These are phyloP conservation scores for Bryoglossum gracile DNA, from an alignment of 495 filamentous ascomycete species.

Conservation along the genomic window DNA sequence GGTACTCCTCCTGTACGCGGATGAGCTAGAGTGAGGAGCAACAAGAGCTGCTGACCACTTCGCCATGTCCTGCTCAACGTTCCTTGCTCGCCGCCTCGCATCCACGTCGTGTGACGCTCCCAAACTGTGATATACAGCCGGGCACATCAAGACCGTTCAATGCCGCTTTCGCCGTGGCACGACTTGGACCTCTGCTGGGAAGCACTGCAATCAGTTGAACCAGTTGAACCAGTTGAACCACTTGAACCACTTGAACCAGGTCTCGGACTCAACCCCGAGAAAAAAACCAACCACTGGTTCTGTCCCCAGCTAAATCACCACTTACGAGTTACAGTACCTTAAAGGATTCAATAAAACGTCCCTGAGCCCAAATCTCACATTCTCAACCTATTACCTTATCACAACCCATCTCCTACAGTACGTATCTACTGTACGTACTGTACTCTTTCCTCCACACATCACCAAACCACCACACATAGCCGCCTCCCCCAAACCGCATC, in stretches of 20 bases:
- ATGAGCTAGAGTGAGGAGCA: too few species aligned
- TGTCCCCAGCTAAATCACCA: too few species aligned
- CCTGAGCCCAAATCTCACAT: neutral
- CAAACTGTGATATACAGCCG: conserved; percentile 6
- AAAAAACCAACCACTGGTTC: too few species aligned
- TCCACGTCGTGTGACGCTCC: conserved; percentile 12
- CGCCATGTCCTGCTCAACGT: conserved; percentile 6
- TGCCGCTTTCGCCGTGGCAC: neutral
- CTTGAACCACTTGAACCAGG: too few species aligned
- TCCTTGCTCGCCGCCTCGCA: neutral
- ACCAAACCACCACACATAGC: neutral
- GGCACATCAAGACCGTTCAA: neutral
- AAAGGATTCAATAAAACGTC: too few species aligned
- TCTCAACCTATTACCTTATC: neutral
- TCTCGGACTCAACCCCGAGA: too few species aligned
- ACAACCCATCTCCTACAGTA: neutral
- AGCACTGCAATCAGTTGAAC: too few species aligned
- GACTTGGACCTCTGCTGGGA: neutral
- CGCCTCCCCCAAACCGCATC: too few species aligned
- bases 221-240: too few species aligned
- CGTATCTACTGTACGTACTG: neutral
- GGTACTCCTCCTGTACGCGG: neutral
- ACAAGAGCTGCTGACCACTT: too few species aligned
- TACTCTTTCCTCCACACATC: neutral
- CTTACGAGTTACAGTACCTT: too few species aligned